phyloP scores from a whole-genome alignment of 164 flowering plant species.

The Aristolochia fimbriata region DNA sequence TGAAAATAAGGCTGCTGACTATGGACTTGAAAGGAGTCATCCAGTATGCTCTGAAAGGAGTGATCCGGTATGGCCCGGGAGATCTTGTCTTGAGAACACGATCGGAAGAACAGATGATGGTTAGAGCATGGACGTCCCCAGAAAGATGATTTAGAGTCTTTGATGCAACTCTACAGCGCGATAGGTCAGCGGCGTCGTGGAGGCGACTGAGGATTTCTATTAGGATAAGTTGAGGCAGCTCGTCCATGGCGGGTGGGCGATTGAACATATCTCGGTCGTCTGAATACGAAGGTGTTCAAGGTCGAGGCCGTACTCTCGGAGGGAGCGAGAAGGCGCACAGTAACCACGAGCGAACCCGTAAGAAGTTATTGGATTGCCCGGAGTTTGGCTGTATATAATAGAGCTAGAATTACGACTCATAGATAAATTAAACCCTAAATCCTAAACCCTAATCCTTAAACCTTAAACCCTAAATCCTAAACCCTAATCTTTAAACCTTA shows the following conservation, averaged over 20 bases:
- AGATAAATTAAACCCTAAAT: too few relatives aligned
- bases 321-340: too few relatives aligned
- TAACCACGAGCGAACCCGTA: too few relatives aligned
- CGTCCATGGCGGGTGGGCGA: slow-evolving; percentile 24
- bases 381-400: too few relatives aligned
- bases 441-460: too few relatives aligned
- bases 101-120: slow-evolving; percentile 25
- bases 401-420: too few relatives aligned
- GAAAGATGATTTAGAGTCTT: slow-evolving; percentile 26
- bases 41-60: slow-evolving; percentile 21
- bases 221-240: slow-evolving; percentile 24
- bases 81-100: slow-evolving; percentile 26
- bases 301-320: too few relatives aligned
- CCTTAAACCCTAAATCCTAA: too few relatives aligned
- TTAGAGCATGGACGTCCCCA: slow-evolving; percentile 23
- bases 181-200: slow-evolving; percentile 26
- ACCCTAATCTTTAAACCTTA: too few relatives aligned
- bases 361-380: too few relatives aligned
- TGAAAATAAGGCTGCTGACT: slow-evolving; percentile 12
- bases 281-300: neutral
- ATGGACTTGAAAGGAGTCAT: slow-evolving; percentile 36
- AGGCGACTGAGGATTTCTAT: slow-evolving; percentile 38
- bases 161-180: slow-evolving; percentile 33
- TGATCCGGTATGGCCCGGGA: slow-evolving; percentile 15
- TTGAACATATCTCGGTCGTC: neutral